A percentile compares a stretch with the other conserved stretches of the same genome.
phyloP scores from a whole-genome alignment of 2,329 filamentous ascomycete genomes.

The Epichloe aotearoae region DNA sequence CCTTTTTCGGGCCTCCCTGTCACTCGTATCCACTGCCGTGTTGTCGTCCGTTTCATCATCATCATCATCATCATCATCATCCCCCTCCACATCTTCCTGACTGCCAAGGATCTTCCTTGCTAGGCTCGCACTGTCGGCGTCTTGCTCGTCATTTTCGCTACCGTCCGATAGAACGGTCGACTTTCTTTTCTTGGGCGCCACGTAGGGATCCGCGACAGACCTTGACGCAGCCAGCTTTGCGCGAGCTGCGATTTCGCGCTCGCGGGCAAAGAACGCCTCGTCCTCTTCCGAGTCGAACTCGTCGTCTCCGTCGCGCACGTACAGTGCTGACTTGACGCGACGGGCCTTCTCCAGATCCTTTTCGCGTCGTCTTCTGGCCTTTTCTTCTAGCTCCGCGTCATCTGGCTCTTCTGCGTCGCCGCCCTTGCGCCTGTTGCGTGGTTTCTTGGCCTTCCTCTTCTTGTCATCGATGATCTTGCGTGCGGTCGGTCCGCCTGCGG shows the following conservation, averaged over 20 bases:
- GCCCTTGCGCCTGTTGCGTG: slow-evolving; percentile 33
- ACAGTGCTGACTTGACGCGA: slow-evolving; percentile 75
- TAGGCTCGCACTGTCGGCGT: slow-evolving; percentile 11
- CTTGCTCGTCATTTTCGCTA: slow-evolving; percentile 16
- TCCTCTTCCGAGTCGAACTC: slow-evolving; percentile 67
- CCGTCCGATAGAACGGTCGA: slow-evolving; percentile 13
- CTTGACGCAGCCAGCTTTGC: slow-evolving; percentile 24
- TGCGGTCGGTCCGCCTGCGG: slow-evolving; percentile 50
- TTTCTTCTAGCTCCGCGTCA: slow-evolving; percentile 52
- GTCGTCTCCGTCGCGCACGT: slow-evolving; percentile 74
- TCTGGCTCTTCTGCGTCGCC: slow-evolving; percentile 32
- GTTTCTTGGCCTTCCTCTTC: slow-evolving; percentile 38
- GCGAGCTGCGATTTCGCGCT: slow-evolving; percentile 46
- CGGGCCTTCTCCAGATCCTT: slow-evolving; percentile 63
- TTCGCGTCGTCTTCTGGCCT: slow-evolving; percentile 46
- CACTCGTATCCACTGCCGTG: slow-evolving; percentile 18
- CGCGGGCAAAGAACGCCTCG: slow-evolving; percentile 61
- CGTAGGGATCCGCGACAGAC: slow-evolving; percentile 5
- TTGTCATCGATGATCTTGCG: slow-evolving; percentile 40
- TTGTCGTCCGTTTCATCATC: slow-evolving; percentile 16
- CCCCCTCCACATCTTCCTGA: slow-evolving; percentile 11
- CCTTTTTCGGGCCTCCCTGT: slow-evolving; percentile 24
- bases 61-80: slow-evolving; percentile 8
- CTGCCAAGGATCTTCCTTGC: slow-evolving; percentile 13
- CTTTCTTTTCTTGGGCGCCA: slow-evolving; percentile 16